phyloP scores from a whole-genome alignment of 805 yeast species.

The Soucietia sequanensis region DNA sequence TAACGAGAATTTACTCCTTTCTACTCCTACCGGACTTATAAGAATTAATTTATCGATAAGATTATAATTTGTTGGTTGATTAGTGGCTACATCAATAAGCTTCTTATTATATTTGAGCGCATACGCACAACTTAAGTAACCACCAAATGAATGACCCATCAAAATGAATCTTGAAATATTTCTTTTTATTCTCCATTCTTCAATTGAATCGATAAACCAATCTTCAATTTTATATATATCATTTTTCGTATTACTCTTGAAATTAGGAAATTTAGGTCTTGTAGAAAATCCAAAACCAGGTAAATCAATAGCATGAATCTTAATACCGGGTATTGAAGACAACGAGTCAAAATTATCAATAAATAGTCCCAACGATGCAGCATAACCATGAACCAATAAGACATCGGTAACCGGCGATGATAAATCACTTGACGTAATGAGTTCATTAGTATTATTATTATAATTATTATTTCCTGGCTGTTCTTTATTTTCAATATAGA shows the following conservation, averaged over 20 bases:
- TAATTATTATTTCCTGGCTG: constrained; percentile 2
- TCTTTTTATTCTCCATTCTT: constrained; percentile 40
- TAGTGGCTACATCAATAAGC: constrained; percentile 15
- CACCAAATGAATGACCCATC: constrained; percentile 47
- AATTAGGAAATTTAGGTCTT: constrained; percentile 46
- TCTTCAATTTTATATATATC: constrained; percentile 38
- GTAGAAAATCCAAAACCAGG: constrained; percentile 73
- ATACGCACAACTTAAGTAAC: constrained; percentile 43
- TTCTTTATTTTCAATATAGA: constrained; percentile 53
- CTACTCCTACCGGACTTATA: constrained; percentile 45
- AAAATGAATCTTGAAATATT: constrained; percentile 33
- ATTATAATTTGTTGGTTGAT: constrained; percentile 10
- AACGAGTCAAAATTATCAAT: constrained; percentile 61
- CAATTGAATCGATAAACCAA: constrained; percentile 44
- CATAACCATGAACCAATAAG: constrained; percentile 88
- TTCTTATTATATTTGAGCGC: constrained; percentile 39
- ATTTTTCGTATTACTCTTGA: constrained; percentile 25
- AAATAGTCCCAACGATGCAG: constrained; percentile 85
- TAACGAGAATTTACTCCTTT: constrained; percentile 31
- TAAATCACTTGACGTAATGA: background rate
- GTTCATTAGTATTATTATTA: background rate
- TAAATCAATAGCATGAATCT: constrained; percentile 67
- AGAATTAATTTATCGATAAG: constrained; percentile 38
- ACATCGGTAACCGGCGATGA: constrained; percentile 42
- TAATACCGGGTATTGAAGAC: constrained; percentile 49